Base-by-base conservation (phyloP, 768 basidiomycete genomes). In the Astraeus odoratus region DNA sequence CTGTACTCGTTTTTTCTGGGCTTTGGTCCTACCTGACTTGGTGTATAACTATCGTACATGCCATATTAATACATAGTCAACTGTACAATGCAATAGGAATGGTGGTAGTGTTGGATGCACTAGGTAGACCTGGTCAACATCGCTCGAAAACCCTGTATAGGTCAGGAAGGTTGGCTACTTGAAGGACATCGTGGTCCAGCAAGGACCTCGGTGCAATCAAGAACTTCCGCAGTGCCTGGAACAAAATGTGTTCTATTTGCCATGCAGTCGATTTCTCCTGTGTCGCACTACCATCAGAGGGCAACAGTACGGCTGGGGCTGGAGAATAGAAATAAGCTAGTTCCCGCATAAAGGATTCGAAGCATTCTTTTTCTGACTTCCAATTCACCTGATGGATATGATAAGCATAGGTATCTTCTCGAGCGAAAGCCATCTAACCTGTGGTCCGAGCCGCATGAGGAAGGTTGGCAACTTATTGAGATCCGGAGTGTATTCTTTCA, bases 81-180 rank as follows among this genome's bases (percentile, higher is more conserved):
- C 35, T 36, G 35, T 36, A 18, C 19, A 31, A 5, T 12, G n/a
- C n/a, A 10, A 31, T 31, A 7, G 27, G 27, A 29, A 29, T 29
- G 13, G 7, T 29, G 27, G 12, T 29, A 7, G 7, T 29, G 7
- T 29, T 29, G 7, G 27, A 29, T 6, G 27, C 27, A 31, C 4
- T 10, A 12, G 9, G 13, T 39, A 5, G 5, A 13, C 27, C 29
- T 18, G 18, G 20, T 71, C 59, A 97, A 59, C 94, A 97, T 51
- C 94, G 67, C 66, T 98, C 94, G 57, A 98, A 99, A 0, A 97
- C 87, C 50, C 86, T 83, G 63, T 96, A 99, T 43, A 99, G 68
- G 51, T 94, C 91, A 1, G 92, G 92, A 34, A 98, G 65, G 61
- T 79, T 86, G 8, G 96, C 93, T 16, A 95, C 78, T 64, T 94